Base-by-base conservation (phyloP, 2,329 filamentous ascomycete genomes). In the Phyllosticta paracitricarpa region DNA sequence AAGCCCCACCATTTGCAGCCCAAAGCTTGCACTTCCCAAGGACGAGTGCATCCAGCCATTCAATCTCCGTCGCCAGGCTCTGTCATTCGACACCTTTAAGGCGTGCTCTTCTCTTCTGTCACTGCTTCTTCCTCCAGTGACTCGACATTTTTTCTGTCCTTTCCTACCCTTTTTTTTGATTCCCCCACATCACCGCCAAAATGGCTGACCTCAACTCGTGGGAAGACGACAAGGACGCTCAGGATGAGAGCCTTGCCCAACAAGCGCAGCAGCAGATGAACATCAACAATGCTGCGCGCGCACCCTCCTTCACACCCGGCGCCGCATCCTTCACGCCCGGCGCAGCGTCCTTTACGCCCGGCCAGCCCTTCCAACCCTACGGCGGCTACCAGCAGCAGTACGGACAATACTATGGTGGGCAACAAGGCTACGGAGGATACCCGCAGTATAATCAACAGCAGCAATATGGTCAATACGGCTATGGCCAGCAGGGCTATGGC, bases 201-300 rank as follows among this genome's bases (percentile, higher is more conserved):
- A 96, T 96, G 91, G 88, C 92, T 69, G 86, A 92, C 75, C 89
- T 91, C 70, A 91, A 96, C 76, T 96, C 91, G 65, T 97, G 94
- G 89, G 92, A 97, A 78, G 91, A 96, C 71, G 61, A 63, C 89
- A 92, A 71, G 86, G 81, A 87, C 61, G 86, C 84, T 65, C 87
- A 90, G 80, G 88, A 92, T 69, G 88, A 83, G 66, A 76, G 89
- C 73, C 84, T 96, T 75, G 84, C 89, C 64, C 85, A 86, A 69
- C 89, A 92, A 80, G 78, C 89, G 48, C 84, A 88, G 69, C 84
- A 88, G 74, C 86, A 88, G 73, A 82, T 91, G 75, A 90, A 91
- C 74, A 73, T 92, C 70, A 89, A 88, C 73, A 79, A 80, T 22
- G 61, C 75, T 78, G 75, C 68, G 76, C 81, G 35, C 77, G 73